phyloP scores from a whole-genome alignment of 768 basidiomycete genomes.

The Kwoniella sp. region DNA sequence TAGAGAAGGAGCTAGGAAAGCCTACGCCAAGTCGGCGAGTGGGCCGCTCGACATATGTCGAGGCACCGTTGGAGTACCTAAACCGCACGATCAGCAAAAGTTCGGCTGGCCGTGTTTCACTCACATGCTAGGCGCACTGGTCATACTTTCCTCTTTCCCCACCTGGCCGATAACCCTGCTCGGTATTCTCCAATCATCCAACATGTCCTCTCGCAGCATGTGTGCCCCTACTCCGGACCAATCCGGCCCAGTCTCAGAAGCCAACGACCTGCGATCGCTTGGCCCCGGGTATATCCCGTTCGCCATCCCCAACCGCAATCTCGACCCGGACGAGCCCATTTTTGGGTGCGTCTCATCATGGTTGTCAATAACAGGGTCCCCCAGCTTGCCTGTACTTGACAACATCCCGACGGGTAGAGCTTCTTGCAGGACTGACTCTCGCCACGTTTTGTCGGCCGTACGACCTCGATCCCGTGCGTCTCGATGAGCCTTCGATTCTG shows the following conservation, averaged over 20 bases:
- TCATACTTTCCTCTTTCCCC: conserved; percentile 12
- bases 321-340: conserved; percentile 15
- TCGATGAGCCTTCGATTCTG: background rate
- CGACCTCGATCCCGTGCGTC: conserved; percentile 2
- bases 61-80: conserved; percentile 18
- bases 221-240: no score
- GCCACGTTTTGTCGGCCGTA: conserved; percentile 7
- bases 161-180: conserved; percentile 3
- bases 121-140: conserved; percentile 13
- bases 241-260: no score
- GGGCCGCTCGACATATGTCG: conserved; percentile 10
- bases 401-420: conserved; percentile 4
- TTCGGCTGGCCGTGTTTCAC: background rate
- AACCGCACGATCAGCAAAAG: background rate
- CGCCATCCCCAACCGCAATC: no score
- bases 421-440: conserved; percentile 14
- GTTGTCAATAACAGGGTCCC: background rate
- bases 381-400: conserved; percentile 5
- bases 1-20: conserved; percentile 4
- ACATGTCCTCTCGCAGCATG: conserved; percentile 1
- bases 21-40: conserved; percentile 10
- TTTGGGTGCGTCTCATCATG: background rate
- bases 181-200: conserved; percentile 3
- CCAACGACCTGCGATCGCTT: no score
- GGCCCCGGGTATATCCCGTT: background rate